Conservation (phyloP, 331 rosid genomes). For the Acacia concinna region DNA sequence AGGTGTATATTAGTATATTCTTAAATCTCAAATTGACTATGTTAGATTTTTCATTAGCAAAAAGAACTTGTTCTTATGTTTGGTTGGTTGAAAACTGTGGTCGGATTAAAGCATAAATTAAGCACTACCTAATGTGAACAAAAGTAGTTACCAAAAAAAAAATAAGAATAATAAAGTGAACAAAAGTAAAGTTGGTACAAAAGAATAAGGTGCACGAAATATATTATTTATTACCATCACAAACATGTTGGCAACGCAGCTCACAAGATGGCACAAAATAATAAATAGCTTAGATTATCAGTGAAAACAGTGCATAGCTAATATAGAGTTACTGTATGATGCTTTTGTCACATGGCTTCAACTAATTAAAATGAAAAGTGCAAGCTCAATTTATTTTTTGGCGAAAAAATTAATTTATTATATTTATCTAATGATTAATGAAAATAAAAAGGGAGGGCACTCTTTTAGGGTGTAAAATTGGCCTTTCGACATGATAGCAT, state of each 20-base stretch:
- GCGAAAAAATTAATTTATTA: background rate
- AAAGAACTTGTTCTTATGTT: background rate
- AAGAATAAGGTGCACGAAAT: background rate
- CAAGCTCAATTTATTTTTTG: background rate
- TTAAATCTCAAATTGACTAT: background rate
- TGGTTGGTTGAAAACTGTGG: background rate
- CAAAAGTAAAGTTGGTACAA: background rate
- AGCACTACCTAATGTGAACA: background rate
- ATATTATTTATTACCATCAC: background rate
- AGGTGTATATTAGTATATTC: background rate
- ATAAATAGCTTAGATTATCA: background rate
- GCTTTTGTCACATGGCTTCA: constrained; percentile 44
- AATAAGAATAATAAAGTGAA: no score
- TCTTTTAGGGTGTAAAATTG: constrained; percentile 29
- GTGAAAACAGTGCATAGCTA: no score
- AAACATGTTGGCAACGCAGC: background rate
- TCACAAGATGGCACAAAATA: background rate
- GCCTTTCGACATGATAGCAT: constrained; percentile 26
- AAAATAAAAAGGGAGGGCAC: background rate
- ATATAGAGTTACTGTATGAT: constrained; percentile 5
- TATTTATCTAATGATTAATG: background rate
- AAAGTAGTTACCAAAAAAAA: no score
- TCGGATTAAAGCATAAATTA: background rate
- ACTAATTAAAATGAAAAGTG: constrained; percentile 8
- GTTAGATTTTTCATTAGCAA: background rate